Conservation (phyloP, 2,329 filamentous ascomycete genomes). For the Aureobasidium sp. region DNA sequence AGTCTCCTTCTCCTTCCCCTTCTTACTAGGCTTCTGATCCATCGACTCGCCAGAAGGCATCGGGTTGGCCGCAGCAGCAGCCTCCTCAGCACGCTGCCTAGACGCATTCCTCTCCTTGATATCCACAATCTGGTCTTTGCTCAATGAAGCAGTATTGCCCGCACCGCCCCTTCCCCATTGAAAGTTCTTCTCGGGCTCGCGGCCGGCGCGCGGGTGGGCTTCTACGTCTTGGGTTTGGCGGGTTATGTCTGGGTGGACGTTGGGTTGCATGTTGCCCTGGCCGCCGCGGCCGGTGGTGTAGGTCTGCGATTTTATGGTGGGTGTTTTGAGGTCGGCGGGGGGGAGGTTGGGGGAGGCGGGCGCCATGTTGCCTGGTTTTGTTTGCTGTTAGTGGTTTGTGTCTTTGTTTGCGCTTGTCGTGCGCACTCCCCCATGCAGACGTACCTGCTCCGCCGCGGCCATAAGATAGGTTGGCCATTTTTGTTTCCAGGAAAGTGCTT, state of each 20-base stretch:
- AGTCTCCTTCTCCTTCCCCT: conserved; percentile 2
- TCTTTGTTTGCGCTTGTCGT: neutral
- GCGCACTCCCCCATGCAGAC: conserved; percentile 15
- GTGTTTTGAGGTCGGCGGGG: conserved; percentile 63
- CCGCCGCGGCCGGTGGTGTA: conserved; percentile 89
- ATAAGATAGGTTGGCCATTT: conserved; percentile 45
- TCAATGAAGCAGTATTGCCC: conserved; percentile 55
- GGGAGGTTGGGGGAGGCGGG: conserved; percentile 31
- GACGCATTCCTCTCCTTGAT: conserved; percentile 28
- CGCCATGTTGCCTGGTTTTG: conserved; percentile 41
- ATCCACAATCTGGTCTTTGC: conserved; percentile 30
- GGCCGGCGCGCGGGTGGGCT: conserved; percentile 38
- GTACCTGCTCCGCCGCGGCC: conserved; percentile 69
- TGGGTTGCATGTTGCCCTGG: conserved; percentile 79
- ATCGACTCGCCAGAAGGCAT: neutral
- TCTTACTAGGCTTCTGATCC: neutral
- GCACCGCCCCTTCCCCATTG: conserved; percentile 70
- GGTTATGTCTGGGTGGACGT: conserved; percentile 63
- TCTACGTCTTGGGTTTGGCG: conserved; percentile 78
- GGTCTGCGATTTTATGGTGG: conserved; percentile 71
- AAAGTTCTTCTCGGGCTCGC: conserved; percentile 51
- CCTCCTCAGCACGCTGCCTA: conserved; percentile 1
- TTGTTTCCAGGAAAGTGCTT: too few species aligned
- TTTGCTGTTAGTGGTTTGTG: neutral
- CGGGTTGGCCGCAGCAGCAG: neutral